Evolutionary conservation across 805 yeast species (phyloP).

Genomic region (Wickerhamiella occidentalis): DNA sequence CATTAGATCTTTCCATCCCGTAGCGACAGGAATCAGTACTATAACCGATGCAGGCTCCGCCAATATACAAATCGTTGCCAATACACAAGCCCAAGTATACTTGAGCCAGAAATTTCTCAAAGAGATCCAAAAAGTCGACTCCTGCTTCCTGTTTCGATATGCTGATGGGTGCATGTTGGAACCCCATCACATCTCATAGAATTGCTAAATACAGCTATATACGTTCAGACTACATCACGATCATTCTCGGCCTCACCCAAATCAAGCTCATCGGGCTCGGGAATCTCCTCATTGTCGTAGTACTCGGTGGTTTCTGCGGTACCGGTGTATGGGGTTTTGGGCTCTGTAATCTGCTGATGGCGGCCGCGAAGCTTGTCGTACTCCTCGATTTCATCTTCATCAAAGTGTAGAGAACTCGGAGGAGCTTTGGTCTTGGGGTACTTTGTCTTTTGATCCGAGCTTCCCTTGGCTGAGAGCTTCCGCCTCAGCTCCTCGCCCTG

Average conservation of each 20-base stretch:
- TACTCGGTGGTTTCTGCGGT: conserved; percentile 24
- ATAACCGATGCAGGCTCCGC: not conserved
- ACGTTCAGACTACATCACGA: conserved; percentile 1
- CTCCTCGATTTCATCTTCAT: conserved; percentile 19
- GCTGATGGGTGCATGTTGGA: not conserved
- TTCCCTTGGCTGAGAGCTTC: not conserved
- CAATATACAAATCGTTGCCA: not conserved
- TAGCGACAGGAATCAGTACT: not conserved
- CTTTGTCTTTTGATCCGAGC: conserved; percentile 10
- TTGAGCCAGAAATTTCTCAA: not conserved
- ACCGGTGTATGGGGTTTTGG: conserved; percentile 24
- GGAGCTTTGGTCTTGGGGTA: conserved; percentile 25
- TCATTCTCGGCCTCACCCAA: conserved; percentile 15
- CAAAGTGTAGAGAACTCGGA: conserved; percentile 17
- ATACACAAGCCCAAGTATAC: not conserved
- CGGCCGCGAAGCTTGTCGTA: conserved; percentile 23
- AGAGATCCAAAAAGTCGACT: not conserved
- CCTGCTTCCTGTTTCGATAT: not conserved
- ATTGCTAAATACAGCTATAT: not conserved
- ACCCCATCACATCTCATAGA: not conserved
- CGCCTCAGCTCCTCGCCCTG: conserved; percentile 20
- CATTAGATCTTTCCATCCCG: not conserved
- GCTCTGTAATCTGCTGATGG: conserved; percentile 21
- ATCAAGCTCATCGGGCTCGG: conserved; percentile 19
- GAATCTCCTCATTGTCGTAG: conserved; percentile 21